Evolutionary conservation across 208 protist genomes (phyloP), one percentile per base, ranked within the genome.

Genomic region (Leishmania aethiopica): DNA sequence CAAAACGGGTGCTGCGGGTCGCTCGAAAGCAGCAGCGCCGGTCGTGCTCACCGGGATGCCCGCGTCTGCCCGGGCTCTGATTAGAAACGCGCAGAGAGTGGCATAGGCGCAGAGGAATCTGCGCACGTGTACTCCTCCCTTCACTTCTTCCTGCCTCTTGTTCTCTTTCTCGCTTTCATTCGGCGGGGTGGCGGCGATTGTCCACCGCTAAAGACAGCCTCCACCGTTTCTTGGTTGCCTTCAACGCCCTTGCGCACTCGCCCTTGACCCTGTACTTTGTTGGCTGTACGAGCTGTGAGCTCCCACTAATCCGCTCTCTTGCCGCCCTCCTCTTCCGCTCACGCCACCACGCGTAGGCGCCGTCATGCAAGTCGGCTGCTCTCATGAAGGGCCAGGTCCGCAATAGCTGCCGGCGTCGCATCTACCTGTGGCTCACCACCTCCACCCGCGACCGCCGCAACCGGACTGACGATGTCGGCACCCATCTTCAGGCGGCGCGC

Each of bases 371-470:
- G 66, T 28, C 15, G 3, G 19, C 22, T 4, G 6, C 3, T 22
- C 1, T 71, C 13, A 74, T 71, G 79, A 10, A 1, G n/a, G 51
- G 73, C 19, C 28, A 11, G 3, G 6, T 78, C 40, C 49, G 74
- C 60, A 45, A 71, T 47, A 55, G 53, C 11, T 75, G 57, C 70
- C 25, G 77, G 45, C 80, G 82, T 22, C 45, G 70, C 11, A 19
- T 85, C 42, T 89, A 89, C 62, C 64, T 75, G 32, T 82, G 70
- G 64, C 81, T 92, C 22, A 92, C 86, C 51, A 90, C 86, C 0
- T 92, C 86, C 1, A 32, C 75, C 17, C 82, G 86, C 32, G 75
- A 80, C 28, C 57, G 67, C 1, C 57, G 72, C 15, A 86, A 90
- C 51, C 75, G 82, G 7, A 64, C 22, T 37, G 89, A 92, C 60